phyloP scores from a whole-genome alignment of 2,329 filamentous ascomycete species.

The Gyromitra esculenta region DNA sequence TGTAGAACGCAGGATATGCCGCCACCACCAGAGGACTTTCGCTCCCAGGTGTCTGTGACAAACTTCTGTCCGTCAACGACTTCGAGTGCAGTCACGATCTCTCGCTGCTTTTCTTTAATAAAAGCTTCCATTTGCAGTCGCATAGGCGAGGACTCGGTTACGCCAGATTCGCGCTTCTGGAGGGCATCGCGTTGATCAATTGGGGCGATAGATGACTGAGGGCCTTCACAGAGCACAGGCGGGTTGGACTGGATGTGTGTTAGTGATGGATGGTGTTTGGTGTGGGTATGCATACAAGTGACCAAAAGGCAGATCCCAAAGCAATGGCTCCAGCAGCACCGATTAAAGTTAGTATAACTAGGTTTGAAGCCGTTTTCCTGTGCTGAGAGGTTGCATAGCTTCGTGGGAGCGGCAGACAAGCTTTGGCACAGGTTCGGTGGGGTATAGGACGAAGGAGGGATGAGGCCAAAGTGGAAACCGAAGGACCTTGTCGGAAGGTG shows the following conservation, averaged over 20 bases:
- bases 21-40: slow-evolving; percentile 78
- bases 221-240: slow-evolving; percentile 26
- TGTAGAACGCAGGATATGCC: slow-evolving; percentile 95
- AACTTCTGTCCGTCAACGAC: slow-evolving; percentile 85
- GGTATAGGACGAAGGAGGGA: slow-evolving; percentile 42
- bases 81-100: slow-evolving; percentile 85
- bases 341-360: slow-evolving; percentile 8
- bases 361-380: neutral
- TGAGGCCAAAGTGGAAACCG: slow-evolving; percentile 21
- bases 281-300: slow-evolving; percentile 54
- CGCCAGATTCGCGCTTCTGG: slow-evolving; percentile 78
- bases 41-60: slow-evolving; percentile 83
- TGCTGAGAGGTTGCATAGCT: slow-evolving; percentile 58
- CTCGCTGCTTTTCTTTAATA: slow-evolving; percentile 89
- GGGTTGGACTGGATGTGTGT: slow-evolving; percentile 59
- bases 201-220: slow-evolving; percentile 69
- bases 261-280: slow-evolving; percentile 62
- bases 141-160: slow-evolving; percentile 87
- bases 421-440: slow-evolving; percentile 18
- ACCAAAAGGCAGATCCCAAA: slow-evolving; percentile 27
- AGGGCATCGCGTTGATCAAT: slow-evolving; percentile 87
- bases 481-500: slow-evolving; percentile 18
- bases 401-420: slow-evolving; percentile 19
- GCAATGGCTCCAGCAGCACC: slow-evolving; percentile 28
- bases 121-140: slow-evolving; percentile 96